These are phyloP conservation scores for Starmera amethionina DNA, from an alignment of 805 yeast species.

Conservation along the genomic window DNA sequence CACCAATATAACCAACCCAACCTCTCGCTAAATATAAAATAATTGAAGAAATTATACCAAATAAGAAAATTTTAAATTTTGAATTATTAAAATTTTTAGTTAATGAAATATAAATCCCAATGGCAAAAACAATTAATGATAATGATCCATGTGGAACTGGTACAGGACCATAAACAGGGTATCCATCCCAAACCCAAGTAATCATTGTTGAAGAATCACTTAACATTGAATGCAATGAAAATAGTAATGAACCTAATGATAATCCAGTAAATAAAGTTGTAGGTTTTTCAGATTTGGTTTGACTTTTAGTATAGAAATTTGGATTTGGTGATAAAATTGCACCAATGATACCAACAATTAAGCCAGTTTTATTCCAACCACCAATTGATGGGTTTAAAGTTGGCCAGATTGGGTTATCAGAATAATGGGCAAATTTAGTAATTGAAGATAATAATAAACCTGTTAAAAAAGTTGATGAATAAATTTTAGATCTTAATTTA, in stretches of 20 bases:
- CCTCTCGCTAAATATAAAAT: slow-evolving; percentile 42
- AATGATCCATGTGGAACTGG: slow-evolving; percentile 75
- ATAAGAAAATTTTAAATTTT: slow-evolving; percentile 27
- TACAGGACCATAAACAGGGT: slow-evolving; percentile 75
- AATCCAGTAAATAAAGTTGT: slow-evolving; percentile 42
- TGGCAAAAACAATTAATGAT: slow-evolving; percentile 46
- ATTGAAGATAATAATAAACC: slow-evolving; percentile 72
- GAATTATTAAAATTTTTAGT: slow-evolving; percentile 10
- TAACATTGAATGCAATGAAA: slow-evolving; percentile 61
- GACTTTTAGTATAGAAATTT: slow-evolving; percentile 3
- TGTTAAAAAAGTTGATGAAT: slow-evolving; percentile 46
- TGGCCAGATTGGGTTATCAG: slow-evolving; percentile 97
- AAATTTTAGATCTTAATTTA: slow-evolving; percentile 13
- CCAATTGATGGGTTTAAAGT: slow-evolving; percentile 80
- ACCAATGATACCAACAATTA: slow-evolving; percentile 49
- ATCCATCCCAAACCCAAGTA: slow-evolving; percentile 97
- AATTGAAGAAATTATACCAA: slow-evolving; percentile 31
- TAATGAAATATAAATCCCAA: slow-evolving; percentile 44
- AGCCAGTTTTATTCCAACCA: slow-evolving; percentile 70
- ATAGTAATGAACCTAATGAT: slow-evolving; percentile 73
- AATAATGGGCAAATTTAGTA: slow-evolving; percentile 62
- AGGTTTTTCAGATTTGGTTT: slow-evolving; percentile 2
- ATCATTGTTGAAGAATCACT: slow-evolving; percentile 81
- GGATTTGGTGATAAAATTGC: slow-evolving; percentile 50
- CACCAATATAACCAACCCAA: slow-evolving; percentile 74